Base-by-base conservation (phyloP, 306 rosid genomes). In the Hippophae tibetana region DNA sequence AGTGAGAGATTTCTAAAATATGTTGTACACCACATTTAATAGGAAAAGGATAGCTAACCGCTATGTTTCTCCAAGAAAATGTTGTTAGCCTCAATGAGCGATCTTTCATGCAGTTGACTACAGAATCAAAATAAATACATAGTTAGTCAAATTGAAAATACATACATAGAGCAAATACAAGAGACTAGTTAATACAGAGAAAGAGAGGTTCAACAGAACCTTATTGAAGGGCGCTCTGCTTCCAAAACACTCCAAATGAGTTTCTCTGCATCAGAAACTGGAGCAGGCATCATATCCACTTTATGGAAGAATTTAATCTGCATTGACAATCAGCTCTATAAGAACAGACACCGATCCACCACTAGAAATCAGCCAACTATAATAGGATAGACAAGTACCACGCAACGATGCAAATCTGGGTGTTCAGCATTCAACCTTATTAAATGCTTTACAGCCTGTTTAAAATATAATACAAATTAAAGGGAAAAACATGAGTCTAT, bases 291-390 rank as follows among this genome's bases (percentile, higher is more conserved):
- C 48, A 79, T 80, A 63, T 78, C 86, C 63, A 82, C 87, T 70
- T 79, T 81, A 74, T 81, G 84, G 85, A 92, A 92, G 76, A 92
- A 92, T 71, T 86, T 85, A 67, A 92, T 82, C 99, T 92, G 82
- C 67, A 56, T 57, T 38, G 18, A 5, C 46, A 67, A 69, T 69
- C 67, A 79, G 60, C 65, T 56, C 38, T 31, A 31, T 42, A 45
- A 42, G 7, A 50, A 23, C 61, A 27, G 7, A 18, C 62, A 9
- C 61, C 13, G 6, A 62, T 8, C 18, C 14, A 44, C 47, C 38
- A 44, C n/a, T 45, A 14, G 44, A 48, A 18, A 42, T 7, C 49
- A 62, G 38, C 38, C 38, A 31, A 31, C 38, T 31, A 31, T 31
- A 31, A 31, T 31, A 31, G 38, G 6, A 65, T 14, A 23, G 43